Evolutionary conservation across 345 rosid species (phyloP), one percentile per base, ranked within the genome.

Genomic region (Eucalyptus albens): DNA sequence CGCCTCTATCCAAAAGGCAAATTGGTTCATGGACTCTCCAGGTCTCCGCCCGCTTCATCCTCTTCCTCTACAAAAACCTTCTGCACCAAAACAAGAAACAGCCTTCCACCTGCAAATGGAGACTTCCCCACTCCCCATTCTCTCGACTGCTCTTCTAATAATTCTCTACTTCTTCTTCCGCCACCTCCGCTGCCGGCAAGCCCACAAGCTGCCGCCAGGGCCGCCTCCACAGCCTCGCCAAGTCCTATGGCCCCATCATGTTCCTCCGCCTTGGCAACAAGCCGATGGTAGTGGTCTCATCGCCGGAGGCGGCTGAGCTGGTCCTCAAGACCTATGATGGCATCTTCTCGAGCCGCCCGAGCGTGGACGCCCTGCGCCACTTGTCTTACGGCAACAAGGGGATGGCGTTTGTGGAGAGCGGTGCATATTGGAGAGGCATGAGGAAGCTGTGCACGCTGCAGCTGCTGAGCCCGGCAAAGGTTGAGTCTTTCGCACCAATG

Each of bases 171-270:
- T 72, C 82, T 72, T 72, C 44, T 62, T 87, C 50, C 56, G 47
- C 24, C 82, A 33, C 82, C 82, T 60, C 85, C 80, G 17, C 59
- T 44, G 56, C 85, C 56, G 45, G 45, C n/a, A 29, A 5, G 45
- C 45, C 44, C 40, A 22, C 40, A 87, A 47, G n/a, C 59, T 50
- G 21, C 87, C 89, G 7, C 89, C 81, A 1, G 89, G 80, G 55
- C 89, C 89, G 21, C 50, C 92, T 93, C 26, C 47, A 67, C 53
- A 60, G 90, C 5, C 92, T 95, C 56, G 90, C 97, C 86, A 77
- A 81, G 60, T 90, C 91, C 59, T 90, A 92, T 21, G 97, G 95
- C 24, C 93, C 93, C 4, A 91, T 94, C 89, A 87, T 96, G 93
- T 91, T 89, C 60, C 89, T 95, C 62, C 92, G 89, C 19, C 90